Percentiles rank a stretch among this genome's conserved stretches.
phyloP scores from a whole-genome alignment of 352 stramenopile genomes.

The Phytophthora vignae region DNA sequence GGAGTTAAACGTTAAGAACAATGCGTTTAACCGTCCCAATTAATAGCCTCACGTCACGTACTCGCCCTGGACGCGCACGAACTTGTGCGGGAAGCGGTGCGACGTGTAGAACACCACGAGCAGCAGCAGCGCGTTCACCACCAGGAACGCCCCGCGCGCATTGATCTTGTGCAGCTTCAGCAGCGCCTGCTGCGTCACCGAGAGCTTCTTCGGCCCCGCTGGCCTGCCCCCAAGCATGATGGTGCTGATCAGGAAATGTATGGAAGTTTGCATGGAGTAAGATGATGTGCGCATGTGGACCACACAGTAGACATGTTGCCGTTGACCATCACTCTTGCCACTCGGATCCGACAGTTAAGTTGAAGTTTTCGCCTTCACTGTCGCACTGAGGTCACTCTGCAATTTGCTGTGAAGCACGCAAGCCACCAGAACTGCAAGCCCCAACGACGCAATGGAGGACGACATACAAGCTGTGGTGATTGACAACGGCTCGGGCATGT shows the following conservation, averaged over 20 bases:
- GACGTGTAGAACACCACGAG: conserved; percentile 65
- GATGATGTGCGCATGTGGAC: neutral
- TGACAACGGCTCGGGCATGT: conserved; percentile 68
- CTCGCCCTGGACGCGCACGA: conserved; percentile 72
- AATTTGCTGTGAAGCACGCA: conserved; percentile 14
- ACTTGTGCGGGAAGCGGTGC: conserved; percentile 68
- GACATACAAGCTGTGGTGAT: conserved; percentile 56
- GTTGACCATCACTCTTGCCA: conserved; percentile 1
- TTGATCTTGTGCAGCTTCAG: conserved; percentile 59
- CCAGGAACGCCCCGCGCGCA: conserved; percentile 50
- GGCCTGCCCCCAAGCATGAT: conserved; percentile 25
- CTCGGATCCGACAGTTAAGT: conserved; percentile 28
- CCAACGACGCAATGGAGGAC: conserved; percentile 39
- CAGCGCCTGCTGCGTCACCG: conserved; percentile 52
- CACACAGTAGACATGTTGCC: neutral
- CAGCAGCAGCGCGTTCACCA: conserved; percentile 61
- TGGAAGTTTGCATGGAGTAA: neutral
- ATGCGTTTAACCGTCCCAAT: neutral
- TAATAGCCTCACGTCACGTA: conserved; percentile 50
- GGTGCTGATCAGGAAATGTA: neutral
- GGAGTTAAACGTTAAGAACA: conserved; percentile 11
- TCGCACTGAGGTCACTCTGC: conserved; percentile 14
- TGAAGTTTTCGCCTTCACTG: conserved; percentile 12
- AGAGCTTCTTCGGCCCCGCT: conserved; percentile 30
- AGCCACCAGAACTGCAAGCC: neutral